Evolutionary conservation across 768 basidiomycete species (phyloP).

Genomic region (Russula vinacea): DNA sequence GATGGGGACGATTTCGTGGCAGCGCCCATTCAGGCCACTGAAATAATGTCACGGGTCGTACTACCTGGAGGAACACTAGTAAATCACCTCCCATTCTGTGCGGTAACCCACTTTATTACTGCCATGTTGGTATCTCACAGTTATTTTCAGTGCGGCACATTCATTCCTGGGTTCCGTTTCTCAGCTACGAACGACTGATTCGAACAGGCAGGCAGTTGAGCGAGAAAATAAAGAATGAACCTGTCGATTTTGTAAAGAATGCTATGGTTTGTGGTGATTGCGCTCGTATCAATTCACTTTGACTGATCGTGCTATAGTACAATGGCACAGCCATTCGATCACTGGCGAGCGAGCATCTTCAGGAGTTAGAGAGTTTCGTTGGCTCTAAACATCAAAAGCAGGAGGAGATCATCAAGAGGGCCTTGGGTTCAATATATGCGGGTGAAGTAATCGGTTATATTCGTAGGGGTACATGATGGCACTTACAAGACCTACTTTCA

Average conservation of each 20-base stretch:
- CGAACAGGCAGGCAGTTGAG: background rate
- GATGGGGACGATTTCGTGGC: background rate
- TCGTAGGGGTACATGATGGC: background rate
- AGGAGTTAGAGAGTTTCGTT: background rate
- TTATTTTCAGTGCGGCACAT: background rate
- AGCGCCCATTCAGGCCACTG: background rate
- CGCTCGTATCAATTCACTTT: background rate
- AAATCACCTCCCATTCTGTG: constrained; percentile 20
- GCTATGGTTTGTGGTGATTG: background rate
- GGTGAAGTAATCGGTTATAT: background rate
- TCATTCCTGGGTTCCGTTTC: background rate
- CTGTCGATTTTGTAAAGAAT: background rate
- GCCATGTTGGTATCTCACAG: background rate
- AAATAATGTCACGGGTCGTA: background rate
- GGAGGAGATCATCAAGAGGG: background rate
- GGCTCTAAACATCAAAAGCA: constrained; percentile 5
- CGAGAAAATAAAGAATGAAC: background rate
- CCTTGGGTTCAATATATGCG: constrained; percentile 8
- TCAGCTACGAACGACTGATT: background rate
- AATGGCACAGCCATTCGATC: background rate
- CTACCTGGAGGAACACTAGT: constrained; percentile 12
- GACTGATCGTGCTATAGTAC: background rate
- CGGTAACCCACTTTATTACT: background rate
- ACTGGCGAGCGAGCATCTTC: background rate
- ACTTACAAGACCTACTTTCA: background rate